These are phyloP conservation scores for Debaryomyces sp. DNA, from an alignment of 1,139 yeast species.

Conservation along the genomic window DNA sequence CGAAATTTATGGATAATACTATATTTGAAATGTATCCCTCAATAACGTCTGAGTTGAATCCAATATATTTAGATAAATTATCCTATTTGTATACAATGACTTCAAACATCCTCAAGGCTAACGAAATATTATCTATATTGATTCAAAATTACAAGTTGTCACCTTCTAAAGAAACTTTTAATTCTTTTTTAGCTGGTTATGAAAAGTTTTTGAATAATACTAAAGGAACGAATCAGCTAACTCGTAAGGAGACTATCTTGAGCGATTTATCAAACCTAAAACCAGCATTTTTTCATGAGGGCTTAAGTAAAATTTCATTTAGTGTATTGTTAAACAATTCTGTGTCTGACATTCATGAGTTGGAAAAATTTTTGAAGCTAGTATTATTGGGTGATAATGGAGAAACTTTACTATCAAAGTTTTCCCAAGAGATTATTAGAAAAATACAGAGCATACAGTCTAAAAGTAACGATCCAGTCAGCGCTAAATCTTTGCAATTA, in stretches of 20 bases:
- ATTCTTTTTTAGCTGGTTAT: conserved; percentile 21
- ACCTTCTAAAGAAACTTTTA: conserved; percentile 32
- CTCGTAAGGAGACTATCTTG: conserved; percentile 16
- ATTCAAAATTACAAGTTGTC: conserved; percentile 20
- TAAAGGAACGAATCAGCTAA: not conserved
- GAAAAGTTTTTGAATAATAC: conserved; percentile 5
- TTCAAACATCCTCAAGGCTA: conserved; percentile 22
- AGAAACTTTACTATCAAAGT: conserved; percentile 16
- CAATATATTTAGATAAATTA: conserved; percentile 28
- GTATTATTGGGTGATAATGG: conserved; percentile 14
- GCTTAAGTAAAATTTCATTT: conserved; percentile 22
- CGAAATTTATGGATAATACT: conserved; percentile 12
- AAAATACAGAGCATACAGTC: conserved; percentile 20
- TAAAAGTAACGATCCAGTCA: conserved; percentile 8
- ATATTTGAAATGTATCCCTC: conserved; percentile 16
- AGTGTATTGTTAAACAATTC: conserved; percentile 25
- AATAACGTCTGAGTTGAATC: conserved; percentile 20
- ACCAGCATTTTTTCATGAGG: conserved; percentile 31
- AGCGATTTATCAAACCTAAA: conserved; percentile 33
- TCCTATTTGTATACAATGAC: conserved; percentile 26
- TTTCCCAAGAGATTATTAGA: conserved; percentile 16
- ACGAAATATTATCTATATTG: conserved; percentile 21
- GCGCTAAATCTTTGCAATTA: conserved; percentile 15
- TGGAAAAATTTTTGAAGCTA: conserved; percentile 33
- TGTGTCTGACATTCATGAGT: conserved; percentile 28